Percentiles rank a stretch among this genome's conserved stretches.
phyloP scores from a whole-genome alignment of 805 yeast species.

The Yamadazyma ubonensis region DNA sequence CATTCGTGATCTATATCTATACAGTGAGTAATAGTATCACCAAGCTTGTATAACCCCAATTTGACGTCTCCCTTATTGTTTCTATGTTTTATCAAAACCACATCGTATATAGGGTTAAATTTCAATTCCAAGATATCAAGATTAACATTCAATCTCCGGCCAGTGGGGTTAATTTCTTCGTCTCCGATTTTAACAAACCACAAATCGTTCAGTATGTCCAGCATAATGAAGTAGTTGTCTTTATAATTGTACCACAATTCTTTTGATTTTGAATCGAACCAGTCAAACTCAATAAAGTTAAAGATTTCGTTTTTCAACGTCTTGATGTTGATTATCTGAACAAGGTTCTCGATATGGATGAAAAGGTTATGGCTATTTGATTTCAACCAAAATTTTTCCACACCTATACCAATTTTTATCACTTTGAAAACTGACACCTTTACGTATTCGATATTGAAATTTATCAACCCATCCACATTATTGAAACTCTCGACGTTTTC shows the following conservation, averaged over 20 bases:
- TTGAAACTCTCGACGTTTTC: conserved; percentile 37
- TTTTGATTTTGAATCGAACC: conserved; percentile 26
- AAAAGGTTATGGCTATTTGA: conserved; percentile 39
- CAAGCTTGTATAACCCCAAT: conserved; percentile 17
- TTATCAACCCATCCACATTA: conserved; percentile 34
- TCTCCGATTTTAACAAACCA: conserved; percentile 18
- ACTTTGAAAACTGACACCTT: conserved; percentile 30
- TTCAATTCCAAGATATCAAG: conserved; percentile 9
- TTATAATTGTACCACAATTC: conserved; percentile 22
- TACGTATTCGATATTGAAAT: conserved; percentile 26
- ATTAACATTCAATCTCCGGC: conserved; percentile 14
- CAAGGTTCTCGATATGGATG: conserved; percentile 24
- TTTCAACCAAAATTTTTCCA: conserved; percentile 35
- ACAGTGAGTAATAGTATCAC: conserved; percentile 7
- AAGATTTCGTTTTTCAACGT: conserved; percentile 29
- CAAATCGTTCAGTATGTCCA: conserved; percentile 22
- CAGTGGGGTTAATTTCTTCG: conserved; percentile 15
- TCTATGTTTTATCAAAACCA: conserved; percentile 18
- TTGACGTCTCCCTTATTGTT: not conserved
- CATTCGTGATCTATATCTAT: conserved; percentile 7
- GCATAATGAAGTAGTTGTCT: conserved; percentile 14
- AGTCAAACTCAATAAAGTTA: conserved; percentile 24
- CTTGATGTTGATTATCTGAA: conserved; percentile 37
- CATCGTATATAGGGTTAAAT: conserved; percentile 26
- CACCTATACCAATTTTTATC: conserved; percentile 33